Evolutionary conservation across 192 early-diverging fungal species (phyloP).

Genomic region (Backusella psychrophila): DNA sequence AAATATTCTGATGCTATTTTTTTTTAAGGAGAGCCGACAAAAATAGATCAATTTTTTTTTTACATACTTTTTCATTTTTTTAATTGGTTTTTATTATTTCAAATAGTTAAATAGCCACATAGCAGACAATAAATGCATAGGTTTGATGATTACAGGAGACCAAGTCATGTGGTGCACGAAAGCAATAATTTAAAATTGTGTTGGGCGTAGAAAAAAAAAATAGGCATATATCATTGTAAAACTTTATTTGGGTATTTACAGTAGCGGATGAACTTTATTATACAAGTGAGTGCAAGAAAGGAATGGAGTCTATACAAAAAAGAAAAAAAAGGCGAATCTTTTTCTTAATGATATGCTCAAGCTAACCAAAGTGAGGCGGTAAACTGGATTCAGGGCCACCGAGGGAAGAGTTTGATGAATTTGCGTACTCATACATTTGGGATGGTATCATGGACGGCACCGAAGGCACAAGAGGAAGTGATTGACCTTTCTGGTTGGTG

Average conservation of each 20-base stretch:
- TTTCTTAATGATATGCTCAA: constrained; percentile 8
- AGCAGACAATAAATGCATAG: too few relatives aligned
- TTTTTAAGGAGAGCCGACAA: too few relatives aligned
- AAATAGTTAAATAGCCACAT: too few relatives aligned
- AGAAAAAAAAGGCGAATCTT: background rate
- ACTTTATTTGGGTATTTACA: constrained; percentile 6
- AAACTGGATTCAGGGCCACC: background rate
- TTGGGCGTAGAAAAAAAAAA: background rate
- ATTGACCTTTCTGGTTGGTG: background rate
- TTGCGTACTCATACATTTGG: constrained; percentile 2
- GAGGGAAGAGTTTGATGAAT: background rate
- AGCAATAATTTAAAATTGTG: too few relatives aligned
- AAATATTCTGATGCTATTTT: too few relatives aligned
- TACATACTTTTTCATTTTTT: too few relatives aligned
- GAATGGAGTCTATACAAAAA: background rate
- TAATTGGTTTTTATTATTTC: too few relatives aligned
- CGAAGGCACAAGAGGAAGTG: background rate
- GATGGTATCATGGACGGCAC: background rate
- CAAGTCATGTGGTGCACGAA: too few relatives aligned
- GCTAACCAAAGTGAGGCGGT: background rate
- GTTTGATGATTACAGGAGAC: too few relatives aligned
- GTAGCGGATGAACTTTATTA: constrained; percentile 1
- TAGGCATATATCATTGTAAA: background rate
- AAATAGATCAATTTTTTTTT: too few relatives aligned
- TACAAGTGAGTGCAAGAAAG: constrained; percentile 7